A percentile compares a stretch with the other conserved stretches of the same genome.
These are phyloP conservation scores for Coemansia sp. DNA, from an alignment of 192 early-diverging fungal genomes.

Conservation along the genomic window DNA sequence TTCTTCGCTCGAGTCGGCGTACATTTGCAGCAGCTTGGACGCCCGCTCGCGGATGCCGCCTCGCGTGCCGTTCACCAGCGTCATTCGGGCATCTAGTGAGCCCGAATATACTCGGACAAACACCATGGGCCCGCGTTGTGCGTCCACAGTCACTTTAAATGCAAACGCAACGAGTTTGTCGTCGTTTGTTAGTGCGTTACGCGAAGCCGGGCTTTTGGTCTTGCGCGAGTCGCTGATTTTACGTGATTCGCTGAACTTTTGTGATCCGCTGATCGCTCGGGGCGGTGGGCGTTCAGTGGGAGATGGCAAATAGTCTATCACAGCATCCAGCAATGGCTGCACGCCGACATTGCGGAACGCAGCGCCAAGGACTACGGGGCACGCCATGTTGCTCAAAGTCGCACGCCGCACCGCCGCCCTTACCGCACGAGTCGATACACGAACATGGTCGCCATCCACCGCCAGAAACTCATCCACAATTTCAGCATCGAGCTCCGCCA, in stretches of 20 bases:
- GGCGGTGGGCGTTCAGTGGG: conserved; percentile 66
- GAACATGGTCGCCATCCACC: conserved; percentile 71
- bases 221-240: background rate
- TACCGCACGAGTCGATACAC: conserved; percentile 61
- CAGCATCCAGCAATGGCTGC: conserved; percentile 87
- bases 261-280: background rate
- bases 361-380: conserved; percentile 88
- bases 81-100: conserved; percentile 62
- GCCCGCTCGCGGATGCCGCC: conserved; percentile 70
- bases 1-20: conserved; percentile 86
- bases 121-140: conserved; percentile 82
- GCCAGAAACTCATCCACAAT: conserved; percentile 82
- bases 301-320: conserved; percentile 79
- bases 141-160: conserved; percentile 89
- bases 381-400: conserved; percentile 64
- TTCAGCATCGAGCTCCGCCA: conserved; percentile 78
- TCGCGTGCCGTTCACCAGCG: conserved; percentile 66
- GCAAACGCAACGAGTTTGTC: conserved; percentile 81
- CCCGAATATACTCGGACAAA: conserved; percentile 90
- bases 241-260: background rate
- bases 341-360: conserved; percentile 89
- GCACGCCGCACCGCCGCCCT: conserved; percentile 66
- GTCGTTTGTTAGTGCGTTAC: conserved; percentile 30
- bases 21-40: conserved; percentile 83
- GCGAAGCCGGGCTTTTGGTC: conserved; percentile 13